These are phyloP conservation scores for Alternaria atra DNA, from an alignment of 2,329 filamentous ascomycete species.

Conservation along the genomic window DNA sequence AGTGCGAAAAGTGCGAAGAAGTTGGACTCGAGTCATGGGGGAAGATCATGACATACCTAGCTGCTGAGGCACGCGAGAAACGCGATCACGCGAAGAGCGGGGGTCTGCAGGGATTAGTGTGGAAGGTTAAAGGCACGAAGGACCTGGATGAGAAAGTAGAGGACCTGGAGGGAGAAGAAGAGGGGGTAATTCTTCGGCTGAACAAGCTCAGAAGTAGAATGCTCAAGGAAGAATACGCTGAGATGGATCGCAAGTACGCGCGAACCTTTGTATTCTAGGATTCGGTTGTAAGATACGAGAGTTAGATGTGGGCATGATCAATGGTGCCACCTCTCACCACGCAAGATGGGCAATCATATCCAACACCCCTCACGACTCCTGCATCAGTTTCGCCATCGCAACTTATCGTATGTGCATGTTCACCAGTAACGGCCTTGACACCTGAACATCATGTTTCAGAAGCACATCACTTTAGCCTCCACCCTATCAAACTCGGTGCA, in stretches of 20 bases:
- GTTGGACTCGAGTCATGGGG: slow-evolving; percentile 84
- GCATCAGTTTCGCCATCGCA: neutral
- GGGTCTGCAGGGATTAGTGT: slow-evolving; percentile 30
- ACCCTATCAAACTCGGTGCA: slow-evolving; percentile 20
- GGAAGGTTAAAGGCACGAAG: slow-evolving; percentile 39
- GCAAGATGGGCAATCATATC: neutral
- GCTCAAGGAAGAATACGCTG: slow-evolving; percentile 46
- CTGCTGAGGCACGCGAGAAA: slow-evolving; percentile 54
- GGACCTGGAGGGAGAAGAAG: slow-evolving; percentile 46
- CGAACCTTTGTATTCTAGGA: slow-evolving; percentile 48
- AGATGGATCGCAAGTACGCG: slow-evolving; percentile 47
- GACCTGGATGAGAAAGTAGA: slow-evolving; percentile 41
- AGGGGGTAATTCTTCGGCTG: slow-evolving; percentile 45
- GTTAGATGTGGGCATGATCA: neutral
- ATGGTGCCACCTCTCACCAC: neutral
- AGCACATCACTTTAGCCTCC: slow-evolving; percentile 15
- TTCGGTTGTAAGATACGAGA: slow-evolving; percentile 6
- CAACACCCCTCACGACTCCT: neutral
- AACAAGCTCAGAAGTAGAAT: slow-evolving; percentile 47
- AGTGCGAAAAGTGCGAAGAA: slow-evolving; percentile 79
- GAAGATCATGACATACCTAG: slow-evolving; percentile 76
- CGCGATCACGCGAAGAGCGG: slow-evolving; percentile 32
- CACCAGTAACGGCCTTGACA: neutral
- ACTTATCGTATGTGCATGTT: neutral
- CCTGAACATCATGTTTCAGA: slow-evolving; percentile 7